phyloP scores from a whole-genome alignment of 2,329 filamentous ascomycete genomes.

The Hortaea werneckii region DNA sequence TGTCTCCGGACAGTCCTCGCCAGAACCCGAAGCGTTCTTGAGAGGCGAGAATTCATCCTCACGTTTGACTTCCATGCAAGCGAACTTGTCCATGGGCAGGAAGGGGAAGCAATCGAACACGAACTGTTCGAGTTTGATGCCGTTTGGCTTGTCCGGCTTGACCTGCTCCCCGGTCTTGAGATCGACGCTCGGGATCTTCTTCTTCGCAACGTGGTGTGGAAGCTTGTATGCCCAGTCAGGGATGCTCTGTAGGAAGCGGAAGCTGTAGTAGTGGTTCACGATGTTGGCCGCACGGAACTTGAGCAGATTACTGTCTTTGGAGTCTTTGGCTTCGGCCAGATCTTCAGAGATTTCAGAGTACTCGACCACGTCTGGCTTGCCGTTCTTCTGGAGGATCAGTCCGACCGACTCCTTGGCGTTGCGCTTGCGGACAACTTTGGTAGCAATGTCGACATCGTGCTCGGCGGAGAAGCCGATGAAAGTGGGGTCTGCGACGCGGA shows the following conservation, averaged over 20 bases:
- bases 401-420: slow-evolving; percentile 93
- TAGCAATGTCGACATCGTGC: slow-evolving; percentile 87
- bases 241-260: slow-evolving; percentile 82
- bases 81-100: slow-evolving; percentile 77
- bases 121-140: slow-evolving; percentile 98
- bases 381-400: slow-evolving; percentile 88
- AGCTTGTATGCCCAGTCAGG: slow-evolving; percentile 76
- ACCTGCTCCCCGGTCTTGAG: slow-evolving; percentile 65
- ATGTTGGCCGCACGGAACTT: slow-evolving; percentile 98
- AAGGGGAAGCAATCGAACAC: slow-evolving; percentile 97
- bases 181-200: slow-evolving; percentile 83
- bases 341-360: slow-evolving; percentile 91
- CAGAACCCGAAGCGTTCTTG: slow-evolving; percentile 80
- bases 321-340: slow-evolving; percentile 70
- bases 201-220: slow-evolving; percentile 89
- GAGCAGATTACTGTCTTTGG: slow-evolving; percentile 68
- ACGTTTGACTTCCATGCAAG: slow-evolving; percentile 87
- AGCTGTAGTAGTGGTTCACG: slow-evolving; percentile 99
- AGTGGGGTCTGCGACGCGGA: slow-evolving; percentile 91
- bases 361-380: slow-evolving; percentile 92
- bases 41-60: slow-evolving; percentile 97
- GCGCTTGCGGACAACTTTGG: slow-evolving; percentile 98
- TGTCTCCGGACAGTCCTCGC: slow-evolving; percentile 88
- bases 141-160: slow-evolving; percentile 91
- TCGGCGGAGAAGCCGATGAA: slow-evolving; percentile 90